Conservation (phyloP, 345 rosid species). For the Microthlaspi erraticum region DNA sequence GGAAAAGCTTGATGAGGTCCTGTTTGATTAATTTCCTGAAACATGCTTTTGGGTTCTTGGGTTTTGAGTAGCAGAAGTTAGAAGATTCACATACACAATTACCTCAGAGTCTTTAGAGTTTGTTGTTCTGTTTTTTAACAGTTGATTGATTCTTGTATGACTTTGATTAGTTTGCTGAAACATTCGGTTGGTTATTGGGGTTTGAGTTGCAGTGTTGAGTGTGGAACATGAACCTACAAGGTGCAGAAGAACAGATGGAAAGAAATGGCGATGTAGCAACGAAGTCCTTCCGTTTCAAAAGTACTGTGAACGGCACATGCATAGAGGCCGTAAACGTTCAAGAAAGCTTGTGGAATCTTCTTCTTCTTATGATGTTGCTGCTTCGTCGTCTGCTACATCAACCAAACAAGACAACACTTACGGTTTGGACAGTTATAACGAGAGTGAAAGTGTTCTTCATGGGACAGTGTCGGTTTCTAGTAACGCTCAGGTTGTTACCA, state of each 20-base stretch:
- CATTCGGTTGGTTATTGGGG: slow-evolving; percentile 6
- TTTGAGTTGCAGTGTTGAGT: slow-evolving; percentile 52
- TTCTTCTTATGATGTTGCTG: slow-evolving; percentile 41
- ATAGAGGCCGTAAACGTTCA: slow-evolving; percentile 81
- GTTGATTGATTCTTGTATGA: slow-evolving; percentile 21
- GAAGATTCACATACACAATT: slow-evolving; percentile 1
- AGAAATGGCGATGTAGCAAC: slow-evolving; percentile 77
- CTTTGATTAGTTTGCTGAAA: not conserved
- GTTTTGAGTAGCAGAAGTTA: slow-evolving; percentile 10
- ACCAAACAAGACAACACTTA: slow-evolving; percentile 27
- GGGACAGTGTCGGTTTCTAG: slow-evolving; percentile 34
- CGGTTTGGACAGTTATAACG: slow-evolving; percentile 32
- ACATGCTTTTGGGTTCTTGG: slow-evolving; percentile 8
- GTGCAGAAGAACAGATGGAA: slow-evolving; percentile 85
- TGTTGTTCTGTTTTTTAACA: slow-evolving; percentile 2
- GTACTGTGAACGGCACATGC: slow-evolving; percentile 73
- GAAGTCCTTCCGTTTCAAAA: slow-evolving; percentile 56
- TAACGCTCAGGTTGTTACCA: slow-evolving; percentile 29
- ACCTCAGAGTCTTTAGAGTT: slow-evolving; percentile 1
- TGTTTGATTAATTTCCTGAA: slow-evolving; percentile 3
- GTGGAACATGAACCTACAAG: slow-evolving; percentile 63
- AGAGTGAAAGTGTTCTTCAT: slow-evolving; percentile 23
- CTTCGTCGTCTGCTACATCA: slow-evolving; percentile 28
- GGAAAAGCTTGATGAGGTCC: slow-evolving; percentile 9
- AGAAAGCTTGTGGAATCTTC: slow-evolving; percentile 84